Percentiles rank a stretch among this genome's conserved stretches.
Evolutionary conservation across 176 grass and related monocot species (phyloP).

Genomic region (Cenchrus americanus): DNA sequence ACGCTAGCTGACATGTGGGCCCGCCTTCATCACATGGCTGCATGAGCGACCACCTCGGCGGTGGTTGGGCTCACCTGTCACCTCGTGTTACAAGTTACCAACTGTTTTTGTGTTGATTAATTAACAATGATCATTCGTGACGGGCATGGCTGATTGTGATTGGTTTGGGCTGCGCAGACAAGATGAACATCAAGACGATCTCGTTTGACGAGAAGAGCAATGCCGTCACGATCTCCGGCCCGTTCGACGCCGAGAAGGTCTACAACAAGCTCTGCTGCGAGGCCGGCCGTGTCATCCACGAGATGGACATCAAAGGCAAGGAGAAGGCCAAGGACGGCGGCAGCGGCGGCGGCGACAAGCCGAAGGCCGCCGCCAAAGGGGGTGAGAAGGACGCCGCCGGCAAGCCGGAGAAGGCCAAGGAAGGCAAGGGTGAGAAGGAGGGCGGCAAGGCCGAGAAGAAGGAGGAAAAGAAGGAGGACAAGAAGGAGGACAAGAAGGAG

Average conservation of each 20-base stretch:
- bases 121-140: background rate
- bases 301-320: constrained; percentile 65
- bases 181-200: constrained; percentile 67
- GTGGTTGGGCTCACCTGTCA: background rate
- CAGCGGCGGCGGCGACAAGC: constrained; percentile 3
- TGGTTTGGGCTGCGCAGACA: constrained; percentile 41
- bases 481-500: background rate
- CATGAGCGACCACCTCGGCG: background rate
- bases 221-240: constrained; percentile 65
- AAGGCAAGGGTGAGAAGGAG: constrained; percentile 12
- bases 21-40: background rate
- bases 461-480: background rate
- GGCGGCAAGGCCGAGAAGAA: constrained; percentile 36
- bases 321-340: constrained; percentile 21
- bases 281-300: constrained; percentile 72
- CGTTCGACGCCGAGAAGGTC: constrained; percentile 71
- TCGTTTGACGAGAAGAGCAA: constrained; percentile 83
- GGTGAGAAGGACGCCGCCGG: constrained; percentile 4
- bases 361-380: background rate
- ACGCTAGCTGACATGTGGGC: constrained; percentile 18
- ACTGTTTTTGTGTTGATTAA: background rate
- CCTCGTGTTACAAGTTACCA: background rate
- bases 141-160: background rate
- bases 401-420: constrained; percentile 11
- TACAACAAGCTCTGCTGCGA: constrained; percentile 58